Evolutionary conservation across 2,329 filamentous ascomycete genomes (phyloP).

Genomic region (Exophiala dermatitidis): DNA sequence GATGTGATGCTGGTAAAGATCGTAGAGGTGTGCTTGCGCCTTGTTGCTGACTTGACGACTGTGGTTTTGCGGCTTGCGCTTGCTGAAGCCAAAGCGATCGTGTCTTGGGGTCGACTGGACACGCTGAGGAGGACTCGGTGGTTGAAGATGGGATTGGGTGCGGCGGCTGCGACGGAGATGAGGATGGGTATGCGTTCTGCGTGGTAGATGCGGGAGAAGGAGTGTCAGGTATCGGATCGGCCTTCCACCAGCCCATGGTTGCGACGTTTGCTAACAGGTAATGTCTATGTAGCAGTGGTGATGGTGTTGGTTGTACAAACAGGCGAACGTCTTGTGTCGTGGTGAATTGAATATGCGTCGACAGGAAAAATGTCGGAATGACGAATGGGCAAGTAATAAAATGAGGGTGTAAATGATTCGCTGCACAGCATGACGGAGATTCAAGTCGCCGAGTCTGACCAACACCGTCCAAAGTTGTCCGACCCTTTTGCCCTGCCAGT

Average conservation of each 20-base stretch:
- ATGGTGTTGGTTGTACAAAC: too few species aligned
- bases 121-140: conserved; percentile 42
- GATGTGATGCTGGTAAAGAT: conserved; percentile 24
- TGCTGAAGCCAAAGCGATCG: conserved; percentile 71
- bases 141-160: conserved; percentile 16
- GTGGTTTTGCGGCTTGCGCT: conserved; percentile 51
- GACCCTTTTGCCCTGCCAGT: too few species aligned
- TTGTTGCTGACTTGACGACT: conserved; percentile 33
- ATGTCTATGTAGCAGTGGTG: not conserved
- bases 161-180: not conserved
- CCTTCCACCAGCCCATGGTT: conserved; percentile 29
- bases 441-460: too few species aligned
- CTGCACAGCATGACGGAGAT: too few species aligned
- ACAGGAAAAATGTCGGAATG: too few species aligned
- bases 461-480: too few species aligned
- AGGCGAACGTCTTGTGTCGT: too few species aligned
- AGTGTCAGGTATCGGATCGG: conserved; percentile 21
- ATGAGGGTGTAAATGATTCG: too few species aligned
- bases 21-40: conserved; percentile 20
- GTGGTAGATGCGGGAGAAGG: not conserved
- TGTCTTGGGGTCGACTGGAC: conserved; percentile 85
- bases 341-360: too few species aligned
- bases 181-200: not conserved
- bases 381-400: too few species aligned
- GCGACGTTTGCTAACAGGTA: not conserved